Conservation (phyloP, 306 rosid genomes). For the Prunus salicina region DNA sequence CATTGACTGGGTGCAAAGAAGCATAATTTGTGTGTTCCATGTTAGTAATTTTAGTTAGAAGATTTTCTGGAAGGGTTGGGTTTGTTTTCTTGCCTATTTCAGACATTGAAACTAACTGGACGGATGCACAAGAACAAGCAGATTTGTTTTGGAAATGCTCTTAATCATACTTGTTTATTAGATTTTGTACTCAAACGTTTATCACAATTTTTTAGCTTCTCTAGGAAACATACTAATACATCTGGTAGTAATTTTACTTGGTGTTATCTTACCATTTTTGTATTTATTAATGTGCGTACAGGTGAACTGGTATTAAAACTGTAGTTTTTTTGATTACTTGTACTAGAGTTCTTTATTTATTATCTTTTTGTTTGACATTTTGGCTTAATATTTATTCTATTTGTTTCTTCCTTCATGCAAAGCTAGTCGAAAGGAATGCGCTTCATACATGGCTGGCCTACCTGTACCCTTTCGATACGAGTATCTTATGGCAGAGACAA, state of each 20-base stretch:
- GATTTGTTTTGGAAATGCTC: not conserved
- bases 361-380: not conserved
- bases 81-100: not conserved
- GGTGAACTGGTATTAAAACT: not conserved
- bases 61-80: not conserved
- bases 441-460: slow-evolving; percentile 91
- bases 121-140: not conserved
- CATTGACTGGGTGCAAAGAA: not conserved
- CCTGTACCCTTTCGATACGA: slow-evolving; percentile 96
- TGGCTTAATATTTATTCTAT: slow-evolving; percentile 35
- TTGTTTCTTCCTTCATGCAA: slow-evolving; percentile 68
- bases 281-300: not conserved
- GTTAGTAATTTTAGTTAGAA: not conserved
- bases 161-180: no score
- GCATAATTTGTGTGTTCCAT: not conserved
- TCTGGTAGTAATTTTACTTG: not conserved
- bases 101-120: not conserved
- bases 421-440: slow-evolving; percentile 99
- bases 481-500: slow-evolving; percentile 98
- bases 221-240: not conserved
- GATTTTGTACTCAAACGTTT: not conserved
- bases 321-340: not conserved
- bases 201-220: not conserved
- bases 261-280: not conserved
- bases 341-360: not conserved